phyloP scores from a whole-genome alignment of 768 basidiomycete genomes.

The Leccinum incarnatum region DNA sequence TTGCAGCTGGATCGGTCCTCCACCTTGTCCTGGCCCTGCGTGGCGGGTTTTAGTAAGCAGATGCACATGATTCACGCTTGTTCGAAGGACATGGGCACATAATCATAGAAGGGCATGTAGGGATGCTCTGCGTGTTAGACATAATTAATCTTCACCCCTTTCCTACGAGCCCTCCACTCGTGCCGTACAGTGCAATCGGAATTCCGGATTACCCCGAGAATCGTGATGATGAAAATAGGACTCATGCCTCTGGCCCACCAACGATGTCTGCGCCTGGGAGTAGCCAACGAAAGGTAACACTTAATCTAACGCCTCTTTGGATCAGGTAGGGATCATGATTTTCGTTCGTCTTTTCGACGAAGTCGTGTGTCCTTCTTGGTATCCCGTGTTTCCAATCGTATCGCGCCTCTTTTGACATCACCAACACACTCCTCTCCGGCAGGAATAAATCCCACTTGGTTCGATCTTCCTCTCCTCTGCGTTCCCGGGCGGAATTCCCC shows the following conservation, averaged over 20 bases:
- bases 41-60: conserved; percentile 62
- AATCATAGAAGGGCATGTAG: conserved; percentile 25
- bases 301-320: conserved; percentile 58
- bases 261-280: conserved; percentile 81
- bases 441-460: conserved; percentile 56
- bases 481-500: background rate
- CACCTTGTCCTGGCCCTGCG: conserved; percentile 95
- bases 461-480: background rate
- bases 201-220: background rate
- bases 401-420: conserved; percentile 77
- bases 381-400: conserved; percentile 92
- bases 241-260: conserved; percentile 42
- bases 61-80: conserved; percentile 4
- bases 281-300: conserved; percentile 86
- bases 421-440: conserved; percentile 70
- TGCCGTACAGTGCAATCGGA: conserved; percentile 1
- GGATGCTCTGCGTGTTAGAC: conserved; percentile 30
- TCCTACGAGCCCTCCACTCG: conserved; percentile 2
- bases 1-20: conserved; percentile 81
- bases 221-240: conserved; percentile 7
- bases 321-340: conserved; percentile 37
- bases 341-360: conserved; percentile 41
- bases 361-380: conserved; percentile 55
- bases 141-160: conserved; percentile 25
- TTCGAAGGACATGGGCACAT: conserved; percentile 20